Percentiles rank a stretch among this genome's conserved stretches.
These are phyloP conservation scores for Hyphopichia wangnamkhiaoensis DNA, from an alignment of 1,139 yeast genomes.

Conservation along the genomic window DNA sequence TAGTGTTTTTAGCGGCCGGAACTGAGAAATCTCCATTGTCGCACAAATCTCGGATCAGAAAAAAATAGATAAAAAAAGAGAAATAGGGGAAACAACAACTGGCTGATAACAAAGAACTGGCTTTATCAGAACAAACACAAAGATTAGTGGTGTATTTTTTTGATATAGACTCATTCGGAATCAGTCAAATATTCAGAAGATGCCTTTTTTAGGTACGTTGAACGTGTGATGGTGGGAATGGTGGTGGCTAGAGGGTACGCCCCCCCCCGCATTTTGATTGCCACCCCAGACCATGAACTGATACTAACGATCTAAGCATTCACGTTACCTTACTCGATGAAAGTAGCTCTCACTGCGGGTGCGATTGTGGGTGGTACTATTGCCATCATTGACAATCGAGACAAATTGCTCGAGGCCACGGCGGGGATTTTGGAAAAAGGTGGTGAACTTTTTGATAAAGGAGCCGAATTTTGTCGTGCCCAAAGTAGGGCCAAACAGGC, in stretches of 20 bases:
- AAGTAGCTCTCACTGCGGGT: constrained; percentile 41
- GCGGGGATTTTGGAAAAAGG: constrained; percentile 31
- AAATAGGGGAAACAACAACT: too few species aligned
- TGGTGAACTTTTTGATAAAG: constrained; percentile 29
- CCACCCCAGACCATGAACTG: background rate
- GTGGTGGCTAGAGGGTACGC: too few species aligned
- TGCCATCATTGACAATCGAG: constrained; percentile 36
- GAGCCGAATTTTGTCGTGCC: constrained; percentile 37
- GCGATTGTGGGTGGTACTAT: constrained; percentile 41
- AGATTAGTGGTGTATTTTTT: too few species aligned
- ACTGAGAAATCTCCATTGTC: too few species aligned
- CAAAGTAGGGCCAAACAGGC: constrained; percentile 4
- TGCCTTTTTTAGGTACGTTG: background rate
- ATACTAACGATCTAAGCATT: constrained; percentile 11
- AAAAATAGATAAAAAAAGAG: too few species aligned
- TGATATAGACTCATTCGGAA: background rate
- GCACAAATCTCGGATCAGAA: too few species aligned
- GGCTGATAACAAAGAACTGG: too few species aligned
- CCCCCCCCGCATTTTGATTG: background rate
- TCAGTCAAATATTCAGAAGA: too few species aligned
- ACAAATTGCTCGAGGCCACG: constrained; percentile 32
- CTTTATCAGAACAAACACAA: too few species aligned
- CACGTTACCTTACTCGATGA: constrained; percentile 40
- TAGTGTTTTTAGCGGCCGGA: too few species aligned
- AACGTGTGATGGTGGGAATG: background rate